Evolutionary conservation across 2,329 filamentous ascomycete genomes (phyloP).

Genomic region (Aspergillus ustus): DNA sequence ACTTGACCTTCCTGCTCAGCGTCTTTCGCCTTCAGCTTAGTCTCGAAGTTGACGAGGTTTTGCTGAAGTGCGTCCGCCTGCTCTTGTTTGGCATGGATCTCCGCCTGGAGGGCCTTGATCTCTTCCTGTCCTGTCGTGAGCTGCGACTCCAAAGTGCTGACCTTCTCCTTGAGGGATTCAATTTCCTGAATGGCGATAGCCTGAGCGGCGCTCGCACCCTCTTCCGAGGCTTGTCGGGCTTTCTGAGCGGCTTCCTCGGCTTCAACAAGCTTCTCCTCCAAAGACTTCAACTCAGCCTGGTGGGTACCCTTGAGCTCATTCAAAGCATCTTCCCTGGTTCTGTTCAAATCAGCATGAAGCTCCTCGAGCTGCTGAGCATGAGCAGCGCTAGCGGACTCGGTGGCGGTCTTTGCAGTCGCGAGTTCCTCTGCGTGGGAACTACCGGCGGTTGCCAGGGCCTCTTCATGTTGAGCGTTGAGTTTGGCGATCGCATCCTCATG

Average conservation of each 20-base stretch:
- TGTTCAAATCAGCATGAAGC: constrained; percentile 40
- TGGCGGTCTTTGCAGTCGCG: constrained; percentile 35
- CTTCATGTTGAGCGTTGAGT: constrained; percentile 25
- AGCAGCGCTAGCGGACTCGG: constrained; percentile 34
- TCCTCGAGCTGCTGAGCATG: constrained; percentile 40
- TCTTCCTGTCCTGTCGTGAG: constrained; percentile 36
- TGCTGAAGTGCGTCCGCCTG: constrained; percentile 45
- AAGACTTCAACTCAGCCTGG: constrained; percentile 36
- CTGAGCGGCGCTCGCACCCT: constrained; percentile 38
- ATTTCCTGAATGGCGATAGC: constrained; percentile 42
- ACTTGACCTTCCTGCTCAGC: constrained; percentile 39
- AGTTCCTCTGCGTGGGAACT: constrained; percentile 41
- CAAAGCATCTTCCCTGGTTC: constrained; percentile 36
- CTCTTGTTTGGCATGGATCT: constrained; percentile 41
- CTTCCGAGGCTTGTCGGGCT: constrained; percentile 40
- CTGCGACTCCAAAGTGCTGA: constrained; percentile 38
- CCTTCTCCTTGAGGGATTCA: constrained; percentile 41
- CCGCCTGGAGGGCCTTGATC: constrained; percentile 40
- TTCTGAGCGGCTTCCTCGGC: constrained; percentile 41
- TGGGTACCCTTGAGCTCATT: constrained; percentile 37
- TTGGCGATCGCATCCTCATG: constrained; percentile 36
- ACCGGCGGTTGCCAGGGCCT: constrained; percentile 29
- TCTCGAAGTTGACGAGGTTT: constrained; percentile 41
- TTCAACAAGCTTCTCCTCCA: constrained; percentile 40
- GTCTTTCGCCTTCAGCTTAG: constrained; percentile 44